Conservation (phyloP, 2,329 filamentous ascomycete genomes). For the Fusarium neocosmosporiellum region DNA sequence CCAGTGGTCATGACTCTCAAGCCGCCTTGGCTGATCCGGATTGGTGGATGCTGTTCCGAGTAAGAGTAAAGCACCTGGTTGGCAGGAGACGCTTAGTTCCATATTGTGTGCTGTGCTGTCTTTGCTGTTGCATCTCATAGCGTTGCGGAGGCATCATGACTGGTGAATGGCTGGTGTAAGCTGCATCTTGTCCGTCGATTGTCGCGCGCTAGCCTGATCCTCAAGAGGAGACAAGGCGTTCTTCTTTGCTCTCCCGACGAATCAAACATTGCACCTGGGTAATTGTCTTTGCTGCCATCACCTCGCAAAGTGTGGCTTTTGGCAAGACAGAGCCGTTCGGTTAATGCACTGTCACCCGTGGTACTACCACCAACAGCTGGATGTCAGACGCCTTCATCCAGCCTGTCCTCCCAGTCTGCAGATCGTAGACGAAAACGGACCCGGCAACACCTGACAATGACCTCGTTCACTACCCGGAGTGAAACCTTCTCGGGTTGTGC, state of each 20-base stretch:
- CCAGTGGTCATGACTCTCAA: background rate
- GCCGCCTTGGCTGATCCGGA: background rate
- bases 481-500: slow-evolving; percentile 9
- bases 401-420: background rate
- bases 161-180: slow-evolving; percentile 8
- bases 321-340: background rate
- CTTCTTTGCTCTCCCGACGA: slow-evolving; percentile 6
- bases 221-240: slow-evolving; percentile 7
- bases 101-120: background rate
- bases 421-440: slow-evolving; percentile 2
- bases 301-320: background rate
- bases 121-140: background rate
- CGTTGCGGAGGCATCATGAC: background rate
- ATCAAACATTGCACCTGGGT: slow-evolving; percentile 22
- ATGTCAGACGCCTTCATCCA: background rate
- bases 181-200: slow-evolving; percentile 6
- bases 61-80: background rate
- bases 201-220: slow-evolving; percentile 8
- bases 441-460: background rate
- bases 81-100: background rate
- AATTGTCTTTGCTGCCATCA: background rate
- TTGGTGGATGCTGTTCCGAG: background rate
- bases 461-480: background rate
- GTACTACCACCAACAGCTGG: background rate
- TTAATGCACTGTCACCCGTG: background rate